Conservation (phyloP, 176 grass and related monocot species). For the Triticum dicoccoides region DNA sequence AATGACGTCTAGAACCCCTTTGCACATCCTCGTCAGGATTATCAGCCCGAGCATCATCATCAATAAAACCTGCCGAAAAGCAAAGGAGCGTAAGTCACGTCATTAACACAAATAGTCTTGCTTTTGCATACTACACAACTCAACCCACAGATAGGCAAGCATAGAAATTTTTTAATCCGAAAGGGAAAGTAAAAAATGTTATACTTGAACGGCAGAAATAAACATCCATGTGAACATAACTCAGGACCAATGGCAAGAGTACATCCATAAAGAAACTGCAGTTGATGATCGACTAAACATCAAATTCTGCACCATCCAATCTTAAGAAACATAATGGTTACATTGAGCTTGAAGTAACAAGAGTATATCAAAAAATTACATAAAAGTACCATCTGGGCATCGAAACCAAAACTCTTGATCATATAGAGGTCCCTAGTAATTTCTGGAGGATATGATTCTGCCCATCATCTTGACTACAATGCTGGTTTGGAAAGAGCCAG, state of each 20-base stretch:
- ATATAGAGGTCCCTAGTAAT: neutral
- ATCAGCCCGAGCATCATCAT: conserved; percentile 48
- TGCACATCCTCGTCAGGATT: conserved; percentile 32
- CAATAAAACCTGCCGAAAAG: conserved; percentile 59
- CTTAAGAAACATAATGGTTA: neutral
- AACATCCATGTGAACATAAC: neutral
- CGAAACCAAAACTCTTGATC: neutral
- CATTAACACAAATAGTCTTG: neutral
- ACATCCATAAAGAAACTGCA: neutral
- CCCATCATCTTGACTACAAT: neutral
- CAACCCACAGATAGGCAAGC: neutral
- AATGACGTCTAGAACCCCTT: conserved; percentile 34
- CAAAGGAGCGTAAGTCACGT: neutral
- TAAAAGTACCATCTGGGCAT: neutral
- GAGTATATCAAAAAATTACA: neutral
- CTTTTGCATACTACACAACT: neutral
- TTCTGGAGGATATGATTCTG: neutral
- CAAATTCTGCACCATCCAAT: neutral
- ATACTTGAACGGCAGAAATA: neutral
- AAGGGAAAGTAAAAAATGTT: neutral
- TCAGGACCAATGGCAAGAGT: neutral
- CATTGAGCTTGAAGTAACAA: neutral
- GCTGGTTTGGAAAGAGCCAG: neutral
- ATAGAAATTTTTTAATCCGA: neutral
- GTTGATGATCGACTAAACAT: neutral